A percentile compares a stretch with the other conserved stretches of the same genome.
These are phyloP conservation scores for Musa schizocarpa DNA, from an alignment of 176 grass and related monocot species.

Conservation along the genomic window DNA sequence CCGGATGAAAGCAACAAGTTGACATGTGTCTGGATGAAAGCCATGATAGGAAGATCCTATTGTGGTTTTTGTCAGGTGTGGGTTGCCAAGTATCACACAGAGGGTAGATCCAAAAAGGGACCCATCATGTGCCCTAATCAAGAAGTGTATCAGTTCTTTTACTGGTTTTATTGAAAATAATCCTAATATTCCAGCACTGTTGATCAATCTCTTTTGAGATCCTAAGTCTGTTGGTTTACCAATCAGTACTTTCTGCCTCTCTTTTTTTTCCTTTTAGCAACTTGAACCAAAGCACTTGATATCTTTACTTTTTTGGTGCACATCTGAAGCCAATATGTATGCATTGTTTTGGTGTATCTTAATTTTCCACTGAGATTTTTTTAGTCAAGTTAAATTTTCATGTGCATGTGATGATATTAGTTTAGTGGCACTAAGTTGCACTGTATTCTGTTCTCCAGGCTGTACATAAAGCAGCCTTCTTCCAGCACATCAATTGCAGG, in stretches of 20 bases:
- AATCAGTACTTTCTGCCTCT: not conserved
- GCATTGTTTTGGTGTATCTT: not conserved
- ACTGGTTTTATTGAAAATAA: no score
- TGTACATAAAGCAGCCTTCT: constrained; percentile 80
- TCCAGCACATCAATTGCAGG: constrained; percentile 47
- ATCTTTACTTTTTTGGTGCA: not conserved
- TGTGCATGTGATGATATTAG: not conserved
- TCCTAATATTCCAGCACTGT: no score
- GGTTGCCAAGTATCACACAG: no score
- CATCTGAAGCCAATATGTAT: not conserved
- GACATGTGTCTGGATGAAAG: no score
- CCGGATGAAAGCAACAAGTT: no score
- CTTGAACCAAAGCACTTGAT: not conserved
- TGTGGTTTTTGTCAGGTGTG: no score
- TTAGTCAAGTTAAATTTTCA: not conserved
- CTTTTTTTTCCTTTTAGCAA: not conserved
- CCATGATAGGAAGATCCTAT: no score
- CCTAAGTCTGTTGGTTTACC: not conserved
- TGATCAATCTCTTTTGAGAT: not conserved
- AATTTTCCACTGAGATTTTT: not conserved
- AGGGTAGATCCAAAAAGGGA: no score
- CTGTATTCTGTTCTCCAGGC: constrained; percentile 32
- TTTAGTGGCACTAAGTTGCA: not conserved
- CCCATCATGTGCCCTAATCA: no score
- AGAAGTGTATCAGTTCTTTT: no score